A percentile compares a stretch with the other conserved stretches of the same genome.
Conservation (phyloP, 2,329 filamentous ascomycete genomes). For the Apiospora phragmitis region DNA sequence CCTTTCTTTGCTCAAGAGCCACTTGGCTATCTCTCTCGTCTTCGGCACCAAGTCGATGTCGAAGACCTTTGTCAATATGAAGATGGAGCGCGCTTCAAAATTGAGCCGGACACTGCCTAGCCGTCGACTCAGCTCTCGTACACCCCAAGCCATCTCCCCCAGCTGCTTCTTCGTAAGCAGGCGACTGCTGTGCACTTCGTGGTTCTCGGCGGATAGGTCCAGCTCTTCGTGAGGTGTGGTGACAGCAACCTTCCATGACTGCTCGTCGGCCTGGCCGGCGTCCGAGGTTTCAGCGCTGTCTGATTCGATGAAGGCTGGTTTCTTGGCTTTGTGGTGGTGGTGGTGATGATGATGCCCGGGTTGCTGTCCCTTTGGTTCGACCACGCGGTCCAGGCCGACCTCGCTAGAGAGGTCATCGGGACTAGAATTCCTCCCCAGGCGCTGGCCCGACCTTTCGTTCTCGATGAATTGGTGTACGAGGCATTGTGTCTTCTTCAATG, state of each 20-base stretch:
- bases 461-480: constrained; percentile 67
- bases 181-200: constrained; percentile 58
- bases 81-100: constrained; percentile 79
- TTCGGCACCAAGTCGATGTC: constrained; percentile 77
- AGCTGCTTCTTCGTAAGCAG: constrained; percentile 93
- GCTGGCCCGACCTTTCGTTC: constrained; percentile 44
- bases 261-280: constrained; percentile 58
- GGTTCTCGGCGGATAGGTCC: constrained; percentile 34
- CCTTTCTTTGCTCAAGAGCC: constrained; percentile 74
- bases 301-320: constrained; percentile 35
- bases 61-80: constrained; percentile 89
- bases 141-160: constrained; percentile 95
- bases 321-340: constrained; percentile 13
- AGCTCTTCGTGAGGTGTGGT: constrained; percentile 42
- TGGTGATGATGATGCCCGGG: constrained; percentile 15
- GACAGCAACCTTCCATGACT: constrained; percentile 53
- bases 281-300: constrained; percentile 41
- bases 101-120: constrained; percentile 81
- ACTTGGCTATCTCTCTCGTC: constrained; percentile 74
- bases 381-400: constrained; percentile 28
- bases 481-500: constrained; percentile 53
- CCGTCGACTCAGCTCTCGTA: constrained; percentile 84
- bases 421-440: constrained; percentile 1
- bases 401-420: constrained; percentile 27
- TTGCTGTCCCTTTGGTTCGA: constrained; percentile 36